A percentile compares a stretch with the other conserved stretches of the same genome.
Conservation (phyloP, 192 early-diverging fungal genomes). For the Anaeromyces robustus region DNA sequence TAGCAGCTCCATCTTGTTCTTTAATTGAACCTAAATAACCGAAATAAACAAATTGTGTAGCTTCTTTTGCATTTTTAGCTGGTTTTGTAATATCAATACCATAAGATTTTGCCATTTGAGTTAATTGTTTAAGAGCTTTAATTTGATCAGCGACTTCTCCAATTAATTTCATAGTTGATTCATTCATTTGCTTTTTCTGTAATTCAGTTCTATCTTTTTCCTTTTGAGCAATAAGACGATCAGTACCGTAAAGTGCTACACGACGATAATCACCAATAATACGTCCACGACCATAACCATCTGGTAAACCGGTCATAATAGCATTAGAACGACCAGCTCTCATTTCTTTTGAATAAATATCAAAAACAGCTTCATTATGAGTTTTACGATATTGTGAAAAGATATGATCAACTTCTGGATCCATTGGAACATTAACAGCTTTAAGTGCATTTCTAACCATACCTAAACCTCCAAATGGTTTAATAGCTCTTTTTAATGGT, state of each 20-base stretch:
- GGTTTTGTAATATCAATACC: slow-evolving; percentile 7
- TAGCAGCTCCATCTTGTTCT: slow-evolving; percentile 8
- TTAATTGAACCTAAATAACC: slow-evolving; percentile 8
- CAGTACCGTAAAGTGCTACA: too few relatives aligned
- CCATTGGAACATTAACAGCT: slow-evolving; percentile 1
- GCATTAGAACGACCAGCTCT: too few relatives aligned
- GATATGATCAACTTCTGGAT: slow-evolving; percentile 5
- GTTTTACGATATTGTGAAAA: slow-evolving; percentile 7
- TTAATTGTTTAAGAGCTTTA: slow-evolving; percentile 1
- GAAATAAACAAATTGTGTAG: slow-evolving; percentile 7
- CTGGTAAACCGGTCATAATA: too few relatives aligned
- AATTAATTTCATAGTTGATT: slow-evolving; percentile 3
- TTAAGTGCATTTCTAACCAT: slow-evolving; percentile 8
- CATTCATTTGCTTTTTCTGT: not conserved
- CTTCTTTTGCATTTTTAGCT: slow-evolving; percentile 7
- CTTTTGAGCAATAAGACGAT: not conserved
- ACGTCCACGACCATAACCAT: too few relatives aligned
- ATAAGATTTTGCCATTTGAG: slow-evolving; percentile 7
- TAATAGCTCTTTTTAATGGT: slow-evolving; percentile 9
- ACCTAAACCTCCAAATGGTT: slow-evolving; percentile 5
- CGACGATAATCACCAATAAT: too few relatives aligned
- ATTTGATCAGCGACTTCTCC: slow-evolving; percentile 8
- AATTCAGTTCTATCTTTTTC: slow-evolving; percentile 1
- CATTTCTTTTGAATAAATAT: not conserved
- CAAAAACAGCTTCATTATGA: slow-evolving; percentile 10